These are phyloP conservation scores for Mycena latifolia DNA, from an alignment of 768 basidiomycete species.

Conservation along the genomic window DNA sequence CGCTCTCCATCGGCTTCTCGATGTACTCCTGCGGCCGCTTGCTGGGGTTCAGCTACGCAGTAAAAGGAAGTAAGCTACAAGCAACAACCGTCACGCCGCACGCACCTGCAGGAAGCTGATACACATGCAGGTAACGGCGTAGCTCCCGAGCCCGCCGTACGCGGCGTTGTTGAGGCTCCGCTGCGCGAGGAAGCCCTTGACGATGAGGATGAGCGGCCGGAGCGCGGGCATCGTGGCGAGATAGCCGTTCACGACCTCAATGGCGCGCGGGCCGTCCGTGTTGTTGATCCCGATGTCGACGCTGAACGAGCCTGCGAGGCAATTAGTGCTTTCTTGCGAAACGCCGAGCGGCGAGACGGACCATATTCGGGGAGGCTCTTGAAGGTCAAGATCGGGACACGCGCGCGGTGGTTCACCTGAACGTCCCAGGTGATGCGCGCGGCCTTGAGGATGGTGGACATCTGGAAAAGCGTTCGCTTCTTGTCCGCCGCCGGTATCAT, in stretches of 20 bases:
- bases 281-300: constrained; percentile 80
- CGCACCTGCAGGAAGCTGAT: constrained; percentile 78
- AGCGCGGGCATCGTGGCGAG: constrained; percentile 69
- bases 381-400: constrained; percentile 76
- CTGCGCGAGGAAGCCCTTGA: constrained; percentile 73
- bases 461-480: constrained; percentile 59
- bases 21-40: constrained; percentile 60
- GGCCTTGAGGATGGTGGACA: constrained; percentile 59
- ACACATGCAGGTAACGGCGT: constrained; percentile 71
- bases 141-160: constrained; percentile 74
- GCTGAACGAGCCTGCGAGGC: constrained; percentile 60
- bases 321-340: background rate
- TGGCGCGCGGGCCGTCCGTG: constrained; percentile 64
- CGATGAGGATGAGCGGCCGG: constrained; percentile 67
- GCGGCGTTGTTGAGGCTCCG: constrained; percentile 73
- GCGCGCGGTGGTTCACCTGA: constrained; percentile 44
- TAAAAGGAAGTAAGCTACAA: background rate
- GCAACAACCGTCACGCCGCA: constrained; percentile 8
- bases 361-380: constrained; percentile 57
- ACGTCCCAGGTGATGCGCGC: constrained; percentile 56
- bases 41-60: constrained; percentile 68
- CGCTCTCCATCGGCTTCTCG: constrained; percentile 59
- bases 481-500: constrained; percentile 43
- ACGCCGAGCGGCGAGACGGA: constrained; percentile 31
- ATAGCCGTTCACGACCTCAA: constrained; percentile 64